Conservation (phyloP, 164 flowering plant genomes). For the Nymphaea thermarum region DNA sequence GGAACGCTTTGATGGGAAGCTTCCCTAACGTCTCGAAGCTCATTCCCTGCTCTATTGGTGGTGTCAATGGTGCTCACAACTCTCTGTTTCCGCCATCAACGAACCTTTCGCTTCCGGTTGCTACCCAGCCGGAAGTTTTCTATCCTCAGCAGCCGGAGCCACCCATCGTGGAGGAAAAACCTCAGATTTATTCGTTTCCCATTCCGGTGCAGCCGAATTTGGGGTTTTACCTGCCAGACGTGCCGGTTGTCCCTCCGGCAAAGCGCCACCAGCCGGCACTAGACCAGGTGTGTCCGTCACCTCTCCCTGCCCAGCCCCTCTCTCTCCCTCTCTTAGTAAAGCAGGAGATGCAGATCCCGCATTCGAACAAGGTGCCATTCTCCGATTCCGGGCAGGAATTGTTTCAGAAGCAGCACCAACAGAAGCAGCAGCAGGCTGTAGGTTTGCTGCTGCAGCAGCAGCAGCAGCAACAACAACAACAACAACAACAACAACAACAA, state of each 20-base stretch:
- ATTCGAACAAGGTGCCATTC: slow-evolving; percentile 9
- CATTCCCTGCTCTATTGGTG: neutral
- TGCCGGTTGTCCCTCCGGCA: neutral
- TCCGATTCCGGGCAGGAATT: slow-evolving; percentile 37
- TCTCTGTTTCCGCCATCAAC: neutral
- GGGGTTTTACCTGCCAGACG: neutral
- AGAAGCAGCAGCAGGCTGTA: slow-evolving; percentile 2
- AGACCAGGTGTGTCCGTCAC: neutral
- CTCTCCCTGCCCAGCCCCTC: neutral
- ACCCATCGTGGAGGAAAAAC: slow-evolving; percentile 38
- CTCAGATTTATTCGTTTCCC: slow-evolving; percentile 21
- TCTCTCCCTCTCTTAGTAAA: neutral
- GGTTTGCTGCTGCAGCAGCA: slow-evolving; percentile 16
- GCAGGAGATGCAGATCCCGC: neutral
- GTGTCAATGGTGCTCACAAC: neutral
- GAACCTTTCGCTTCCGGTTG: neutral
- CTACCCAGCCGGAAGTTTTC: slow-evolving; percentile 11
- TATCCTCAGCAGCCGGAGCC: slow-evolving; percentile 19
- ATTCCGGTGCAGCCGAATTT: neutral
- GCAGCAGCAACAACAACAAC: neutral
- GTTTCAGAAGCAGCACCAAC: slow-evolving; percentile 10
- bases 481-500: slow-evolving; percentile 19
- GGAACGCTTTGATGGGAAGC: neutral
- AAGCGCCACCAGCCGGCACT: slow-evolving; percentile 2
- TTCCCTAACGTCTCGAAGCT: neutral